Percentiles rank a stretch among this genome's conserved stretches.
Evolutionary conservation across 352 stramenopile species (phyloP).

Genomic region (Thalassiosira sp.): DNA sequence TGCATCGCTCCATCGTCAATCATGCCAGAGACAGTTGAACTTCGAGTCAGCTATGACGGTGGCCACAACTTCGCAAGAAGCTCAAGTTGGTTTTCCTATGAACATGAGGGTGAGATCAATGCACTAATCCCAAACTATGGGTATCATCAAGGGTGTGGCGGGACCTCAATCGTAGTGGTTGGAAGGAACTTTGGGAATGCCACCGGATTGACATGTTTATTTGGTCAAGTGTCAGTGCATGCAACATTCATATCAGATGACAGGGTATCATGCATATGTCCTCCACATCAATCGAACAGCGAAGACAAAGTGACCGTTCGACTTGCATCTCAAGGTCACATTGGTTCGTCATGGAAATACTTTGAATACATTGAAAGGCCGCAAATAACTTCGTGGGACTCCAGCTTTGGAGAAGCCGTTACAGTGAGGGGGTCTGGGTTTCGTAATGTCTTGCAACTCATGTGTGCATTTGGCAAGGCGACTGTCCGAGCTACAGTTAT

Average conservation of each 20-base stretch:
- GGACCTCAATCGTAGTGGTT: slow-evolving; percentile 43
- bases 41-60: slow-evolving; percentile 48
- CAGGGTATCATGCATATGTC: slow-evolving; percentile 48
- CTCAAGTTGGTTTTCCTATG: slow-evolving; percentile 68
- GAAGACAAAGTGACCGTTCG: slow-evolving; percentile 28
- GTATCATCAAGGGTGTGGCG: slow-evolving; percentile 33
- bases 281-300: slow-evolving; percentile 37
- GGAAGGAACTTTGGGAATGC: slow-evolving; percentile 53
- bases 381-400: slow-evolving; percentile 27
- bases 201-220: slow-evolving; percentile 53
- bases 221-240: slow-evolving; percentile 41
- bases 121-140: slow-evolving; percentile 62
- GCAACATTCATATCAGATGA: slow-evolving; percentile 50
- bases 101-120: slow-evolving; percentile 53
- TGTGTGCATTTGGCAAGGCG: slow-evolving; percentile 65
- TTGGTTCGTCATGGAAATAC: slow-evolving; percentile 48
- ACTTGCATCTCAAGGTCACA: slow-evolving; percentile 19
- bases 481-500: slow-evolving; percentile 62
- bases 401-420: slow-evolving; percentile 25
- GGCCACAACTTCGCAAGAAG: slow-evolving; percentile 48
- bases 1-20: slow-evolving; percentile 32
- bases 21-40: slow-evolving; percentile 39
- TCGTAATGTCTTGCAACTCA: slow-evolving; percentile 44
- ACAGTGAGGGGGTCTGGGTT: slow-evolving; percentile 51
- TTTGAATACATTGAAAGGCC: slow-evolving; percentile 67